Conservation (phyloP, 495 filamentous ascomycete genomes). For the Terfezia boudieri region DNA sequence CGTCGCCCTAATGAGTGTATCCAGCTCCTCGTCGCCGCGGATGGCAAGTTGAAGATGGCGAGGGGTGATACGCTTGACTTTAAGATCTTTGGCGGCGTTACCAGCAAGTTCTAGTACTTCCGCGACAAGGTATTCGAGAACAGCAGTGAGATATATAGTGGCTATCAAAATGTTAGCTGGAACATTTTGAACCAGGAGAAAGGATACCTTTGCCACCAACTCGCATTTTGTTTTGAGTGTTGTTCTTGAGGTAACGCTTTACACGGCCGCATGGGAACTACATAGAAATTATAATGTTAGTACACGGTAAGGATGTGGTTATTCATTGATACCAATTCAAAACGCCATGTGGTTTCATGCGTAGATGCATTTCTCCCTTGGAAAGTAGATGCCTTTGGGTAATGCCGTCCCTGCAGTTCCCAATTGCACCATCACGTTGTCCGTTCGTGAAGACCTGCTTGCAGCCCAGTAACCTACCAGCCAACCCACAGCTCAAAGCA, state of each 20-base stretch:
- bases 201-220: constrained; percentile 79
- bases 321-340: neutral
- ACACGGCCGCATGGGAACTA: constrained; percentile 99
- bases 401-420: too few species aligned
- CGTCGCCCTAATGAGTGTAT: constrained; percentile 88
- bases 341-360: neutral
- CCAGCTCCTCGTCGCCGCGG: constrained; percentile 92
- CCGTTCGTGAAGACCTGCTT: too few species aligned
- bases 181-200: neutral
- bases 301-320: neutral
- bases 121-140: constrained; percentile 93
- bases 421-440: too few species aligned
- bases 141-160: constrained; percentile 92
- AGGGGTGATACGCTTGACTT: constrained; percentile 98
- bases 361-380: too few species aligned
- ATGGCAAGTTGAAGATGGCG: constrained; percentile 96
- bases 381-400: too few species aligned
- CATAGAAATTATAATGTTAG: constrained; percentile 19
- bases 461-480: neutral
- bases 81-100: constrained; percentile 96
- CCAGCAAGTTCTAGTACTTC: constrained; percentile 96
- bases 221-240: constrained; percentile 99
- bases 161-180: constrained; percentile 25
- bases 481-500: neutral
- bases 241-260: constrained; percentile 98